Conservation (phyloP, 192 early-diverging fungal genomes). For the Coemansia sp. region DNA sequence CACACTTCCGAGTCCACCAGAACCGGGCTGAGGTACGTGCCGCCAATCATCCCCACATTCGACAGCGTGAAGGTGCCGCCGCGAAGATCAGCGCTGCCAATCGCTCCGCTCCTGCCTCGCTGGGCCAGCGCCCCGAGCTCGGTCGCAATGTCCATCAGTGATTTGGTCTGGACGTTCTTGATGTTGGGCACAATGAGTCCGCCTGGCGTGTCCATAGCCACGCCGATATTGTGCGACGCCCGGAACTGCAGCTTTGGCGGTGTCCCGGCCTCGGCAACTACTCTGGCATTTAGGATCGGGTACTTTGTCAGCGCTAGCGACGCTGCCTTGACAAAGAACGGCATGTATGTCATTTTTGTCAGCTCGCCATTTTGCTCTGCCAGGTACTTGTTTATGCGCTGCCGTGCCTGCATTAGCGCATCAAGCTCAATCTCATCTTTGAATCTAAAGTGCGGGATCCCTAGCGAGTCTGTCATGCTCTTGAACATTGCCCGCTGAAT, state of each 20-base stretch:
- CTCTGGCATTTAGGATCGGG: constrained; percentile 81
- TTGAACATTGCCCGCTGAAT: constrained; percentile 98
- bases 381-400: constrained; percentile 64
- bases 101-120: constrained; percentile 58
- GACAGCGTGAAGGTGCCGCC: constrained; percentile 90
- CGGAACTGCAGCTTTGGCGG: constrained; percentile 69
- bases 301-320: constrained; percentile 76
- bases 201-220: constrained; percentile 97
- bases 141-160: constrained; percentile 83
- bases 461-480: constrained; percentile 85
- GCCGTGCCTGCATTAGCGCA: constrained; percentile 60
- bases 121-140: constrained; percentile 76
- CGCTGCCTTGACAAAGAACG: constrained; percentile 91
- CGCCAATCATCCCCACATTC: constrained; percentile 94
- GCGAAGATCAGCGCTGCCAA: constrained; percentile 66
- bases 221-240: constrained; percentile 82
- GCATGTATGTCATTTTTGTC: constrained; percentile 88
- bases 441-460: constrained; percentile 94
- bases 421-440: constrained; percentile 86
- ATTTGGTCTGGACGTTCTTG: constrained; percentile 83
- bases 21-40: constrained; percentile 84
- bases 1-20: constrained; percentile 84
- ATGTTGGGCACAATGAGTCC: constrained; percentile 93
- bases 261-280: constrained; percentile 47
- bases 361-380: constrained; percentile 46